Conservation (phyloP, 305 asterid species). For the Galium porrigens region DNA sequence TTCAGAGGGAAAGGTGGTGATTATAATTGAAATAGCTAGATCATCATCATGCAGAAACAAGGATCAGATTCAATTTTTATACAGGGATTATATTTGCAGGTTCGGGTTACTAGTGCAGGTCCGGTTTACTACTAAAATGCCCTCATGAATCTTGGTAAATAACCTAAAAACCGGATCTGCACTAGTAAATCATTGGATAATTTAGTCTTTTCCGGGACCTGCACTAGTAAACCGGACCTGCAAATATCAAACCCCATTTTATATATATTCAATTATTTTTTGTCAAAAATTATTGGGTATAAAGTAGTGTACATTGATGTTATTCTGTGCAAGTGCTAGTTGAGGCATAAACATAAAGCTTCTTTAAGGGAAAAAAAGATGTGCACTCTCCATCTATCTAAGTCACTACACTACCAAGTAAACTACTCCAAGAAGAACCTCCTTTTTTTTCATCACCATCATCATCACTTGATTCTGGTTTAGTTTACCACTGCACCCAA, state of each 20-base stretch:
- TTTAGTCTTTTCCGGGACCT: too few species aligned
- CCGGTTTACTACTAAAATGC: too few species aligned
- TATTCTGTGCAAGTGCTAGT: slow-evolving; percentile 39
- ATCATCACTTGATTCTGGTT: slow-evolving; percentile 8
- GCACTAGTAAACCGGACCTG: too few species aligned
- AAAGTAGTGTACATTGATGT: slow-evolving; percentile 24
- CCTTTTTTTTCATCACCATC: slow-evolving; percentile 20
- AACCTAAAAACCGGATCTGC: too few species aligned
- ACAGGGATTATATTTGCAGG: too few species aligned
- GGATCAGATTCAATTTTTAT: slow-evolving; percentile 22
- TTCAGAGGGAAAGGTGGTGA: slow-evolving; percentile 15
- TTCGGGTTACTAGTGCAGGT: too few species aligned
- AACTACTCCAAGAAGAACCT: slow-evolving; percentile 35
- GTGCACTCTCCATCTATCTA: slow-evolving; percentile 25
- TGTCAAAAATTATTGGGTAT: slow-evolving; percentile 15
- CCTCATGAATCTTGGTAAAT: too few species aligned
- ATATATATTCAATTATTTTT: background rate
- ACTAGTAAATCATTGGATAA: too few species aligned
- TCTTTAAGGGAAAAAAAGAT: slow-evolving; percentile 37
- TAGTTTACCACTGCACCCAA: slow-evolving; percentile 21
- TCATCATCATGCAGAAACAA: slow-evolving; percentile 14
- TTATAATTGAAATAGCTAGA: slow-evolving; percentile 11
- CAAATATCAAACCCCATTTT: too few species aligned
- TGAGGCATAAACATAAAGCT: slow-evolving; percentile 48
- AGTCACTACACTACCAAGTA: slow-evolving; percentile 13